phyloP scores from a whole-genome alignment of 805 yeast genomes.

The Helenozyma rhizophorensis region DNA sequence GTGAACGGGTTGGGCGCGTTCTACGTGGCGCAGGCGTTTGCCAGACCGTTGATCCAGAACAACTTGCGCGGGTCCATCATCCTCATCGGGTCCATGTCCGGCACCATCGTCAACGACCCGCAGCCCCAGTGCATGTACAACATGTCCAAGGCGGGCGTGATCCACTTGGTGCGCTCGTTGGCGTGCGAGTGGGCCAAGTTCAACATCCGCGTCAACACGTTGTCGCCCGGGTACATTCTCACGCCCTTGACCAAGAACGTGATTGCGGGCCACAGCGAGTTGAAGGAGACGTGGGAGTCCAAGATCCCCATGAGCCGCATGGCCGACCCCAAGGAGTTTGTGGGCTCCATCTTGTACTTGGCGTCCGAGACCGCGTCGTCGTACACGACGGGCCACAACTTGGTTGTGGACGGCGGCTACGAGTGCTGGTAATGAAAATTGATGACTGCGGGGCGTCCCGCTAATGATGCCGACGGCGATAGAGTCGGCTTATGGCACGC shows the following conservation, averaged over 20 bases:
- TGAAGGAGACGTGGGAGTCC: constrained; percentile 69
- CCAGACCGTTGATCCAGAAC: constrained; percentile 58
- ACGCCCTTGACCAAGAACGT: constrained; percentile 77
- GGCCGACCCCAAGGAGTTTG: constrained; percentile 83
- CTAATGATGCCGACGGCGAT: no score
- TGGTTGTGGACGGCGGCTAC: constrained; percentile 85
- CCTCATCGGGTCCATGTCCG: constrained; percentile 76
- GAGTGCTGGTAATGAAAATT: constrained; percentile 64
- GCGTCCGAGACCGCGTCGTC: constrained; percentile 66
- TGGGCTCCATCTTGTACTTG: constrained; percentile 71
- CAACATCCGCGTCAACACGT: constrained; percentile 70
- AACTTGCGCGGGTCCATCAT: constrained; percentile 58
- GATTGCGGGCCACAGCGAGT: constrained; percentile 51
- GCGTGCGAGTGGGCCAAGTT: constrained; percentile 82
- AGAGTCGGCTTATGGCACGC: no score
- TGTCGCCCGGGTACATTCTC: constrained; percentile 77
- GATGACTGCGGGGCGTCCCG: neutral
- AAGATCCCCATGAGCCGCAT: constrained; percentile 74
- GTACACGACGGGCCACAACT: constrained; percentile 80
- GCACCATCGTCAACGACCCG: constrained; percentile 71
- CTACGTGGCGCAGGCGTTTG: constrained; percentile 70
- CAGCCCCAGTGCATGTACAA: constrained; percentile 79
- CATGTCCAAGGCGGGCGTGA: constrained; percentile 84
- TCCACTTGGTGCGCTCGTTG: constrained; percentile 69
- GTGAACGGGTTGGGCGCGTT: constrained; percentile 74